Percentiles rank a stretch among this genome's conserved stretches.
phyloP scores from a whole-genome alignment of 2,329 filamentous ascomycete species.

The Aspergillus versicolor region DNA sequence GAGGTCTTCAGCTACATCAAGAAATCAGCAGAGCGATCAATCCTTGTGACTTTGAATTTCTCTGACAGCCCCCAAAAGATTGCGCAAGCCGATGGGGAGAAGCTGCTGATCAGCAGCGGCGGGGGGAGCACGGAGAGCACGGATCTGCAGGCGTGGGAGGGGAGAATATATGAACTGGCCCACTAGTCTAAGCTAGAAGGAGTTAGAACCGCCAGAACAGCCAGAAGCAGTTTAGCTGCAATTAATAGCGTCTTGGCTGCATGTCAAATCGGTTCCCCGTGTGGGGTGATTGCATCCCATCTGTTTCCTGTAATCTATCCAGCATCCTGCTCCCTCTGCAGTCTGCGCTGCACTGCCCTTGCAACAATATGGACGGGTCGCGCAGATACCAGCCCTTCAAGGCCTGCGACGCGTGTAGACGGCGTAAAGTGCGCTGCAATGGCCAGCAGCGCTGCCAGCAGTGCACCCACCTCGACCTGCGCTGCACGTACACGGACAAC shows the following conservation, averaged over 20 bases:
- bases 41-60: constrained; percentile 21
- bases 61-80: constrained; percentile 1
- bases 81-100: not conserved
- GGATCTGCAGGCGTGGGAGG: constrained; percentile 32
- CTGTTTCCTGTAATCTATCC: too few relatives aligned
- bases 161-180: constrained; percentile 27
- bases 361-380: too few relatives aligned
- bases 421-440: constrained; percentile 50
- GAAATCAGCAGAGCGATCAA: not conserved
- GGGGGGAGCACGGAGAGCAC: constrained; percentile 14
- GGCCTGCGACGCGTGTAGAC: constrained; percentile 50
- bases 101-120: constrained; percentile 25
- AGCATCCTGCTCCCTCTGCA: too few relatives aligned
- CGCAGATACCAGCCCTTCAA: not conserved
- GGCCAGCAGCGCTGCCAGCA: constrained; percentile 46
- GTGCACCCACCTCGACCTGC: constrained; percentile 45
- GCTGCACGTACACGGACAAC: constrained; percentile 42
- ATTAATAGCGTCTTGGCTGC: too few relatives aligned
- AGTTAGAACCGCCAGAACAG: not conserved
- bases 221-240: not conserved
- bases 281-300: too few relatives aligned
- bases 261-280: too few relatives aligned
- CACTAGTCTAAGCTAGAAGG: not conserved
- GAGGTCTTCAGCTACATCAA: constrained; percentile 49
- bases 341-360: too few relatives aligned